These are phyloP conservation scores for Fusarium pininemorale DNA, from an alignment of 2,329 filamentous ascomycete genomes.

Conservation along the genomic window DNA sequence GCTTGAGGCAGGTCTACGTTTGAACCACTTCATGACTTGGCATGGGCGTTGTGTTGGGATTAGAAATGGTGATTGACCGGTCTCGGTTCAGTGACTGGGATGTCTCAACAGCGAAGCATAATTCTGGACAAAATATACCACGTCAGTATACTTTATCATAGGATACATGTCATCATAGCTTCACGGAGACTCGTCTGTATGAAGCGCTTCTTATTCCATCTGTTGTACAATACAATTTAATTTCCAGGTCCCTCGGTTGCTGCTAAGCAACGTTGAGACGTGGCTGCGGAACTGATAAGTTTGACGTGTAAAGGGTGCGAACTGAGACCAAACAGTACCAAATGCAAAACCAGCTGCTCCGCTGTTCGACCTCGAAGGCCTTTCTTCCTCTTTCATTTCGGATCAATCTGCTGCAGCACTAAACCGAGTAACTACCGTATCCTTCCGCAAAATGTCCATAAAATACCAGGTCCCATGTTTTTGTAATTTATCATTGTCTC, in stretches of 20 bases:
- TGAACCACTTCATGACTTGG: neutral
- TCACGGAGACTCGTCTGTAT: neutral
- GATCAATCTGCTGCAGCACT: slow-evolving; percentile 37
- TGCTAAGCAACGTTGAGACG: neutral
- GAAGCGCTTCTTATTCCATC: slow-evolving; percentile 31
- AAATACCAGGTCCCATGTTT: slow-evolving; percentile 33
- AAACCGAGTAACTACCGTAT: slow-evolving; percentile 21
- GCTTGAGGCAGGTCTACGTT: neutral
- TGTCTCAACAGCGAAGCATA: neutral
- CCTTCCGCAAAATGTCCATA: slow-evolving; percentile 18
- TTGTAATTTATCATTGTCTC: slow-evolving; percentile 29
- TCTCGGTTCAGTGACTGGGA: neutral
- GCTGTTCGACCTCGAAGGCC: slow-evolving; percentile 19
- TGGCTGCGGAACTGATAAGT: neutral
- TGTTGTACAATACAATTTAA: slow-evolving; percentile 36
- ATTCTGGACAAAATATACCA: neutral
- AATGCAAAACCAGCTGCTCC: slow-evolving; percentile 41
- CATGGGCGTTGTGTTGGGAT: too few relatives aligned
- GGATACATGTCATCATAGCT: neutral
- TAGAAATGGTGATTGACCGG: neutral
- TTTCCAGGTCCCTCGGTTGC: neutral
- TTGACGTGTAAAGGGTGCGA: slow-evolving; percentile 12
- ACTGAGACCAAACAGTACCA: slow-evolving; percentile 36
- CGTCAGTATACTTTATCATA: too few relatives aligned
- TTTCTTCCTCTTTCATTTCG: slow-evolving; percentile 21